Percentiles rank a stretch among this genome's conserved stretches.
Evolutionary conservation across 768 basidiomycete genomes (phyloP).

Genomic region (Phanerochaete carnosa): DNA sequence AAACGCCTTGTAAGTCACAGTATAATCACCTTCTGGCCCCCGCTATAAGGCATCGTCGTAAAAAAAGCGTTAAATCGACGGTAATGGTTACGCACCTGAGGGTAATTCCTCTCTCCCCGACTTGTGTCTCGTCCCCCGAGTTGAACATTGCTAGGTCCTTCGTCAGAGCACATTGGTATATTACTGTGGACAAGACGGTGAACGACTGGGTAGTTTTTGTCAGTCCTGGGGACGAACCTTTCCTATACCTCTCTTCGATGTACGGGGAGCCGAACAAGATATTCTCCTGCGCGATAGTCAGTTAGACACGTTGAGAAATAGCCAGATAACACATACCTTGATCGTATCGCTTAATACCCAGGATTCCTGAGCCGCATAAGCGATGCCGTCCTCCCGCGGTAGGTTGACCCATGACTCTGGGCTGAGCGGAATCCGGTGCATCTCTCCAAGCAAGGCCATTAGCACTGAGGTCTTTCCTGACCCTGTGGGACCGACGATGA

Average conservation of each 20-base stretch:
- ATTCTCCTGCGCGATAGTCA: neutral
- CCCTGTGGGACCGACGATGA: slow-evolving; percentile 57
- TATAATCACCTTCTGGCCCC: slow-evolving; percentile 28
- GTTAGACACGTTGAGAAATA: neutral
- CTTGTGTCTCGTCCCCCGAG: slow-evolving; percentile 31
- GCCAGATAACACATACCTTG: slow-evolving; percentile 16
- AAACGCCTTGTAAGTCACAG: slow-evolving; percentile 22
- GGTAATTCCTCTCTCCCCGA: slow-evolving; percentile 41
- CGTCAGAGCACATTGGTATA: slow-evolving; percentile 32
- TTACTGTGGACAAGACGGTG: slow-evolving; percentile 18
- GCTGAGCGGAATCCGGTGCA: neutral
- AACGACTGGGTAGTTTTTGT: neutral
- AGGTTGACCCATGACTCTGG: slow-evolving; percentile 37
- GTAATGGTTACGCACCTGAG: slow-evolving; percentile 18
- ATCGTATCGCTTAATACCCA: slow-evolving; percentile 48
- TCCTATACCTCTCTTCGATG: neutral
- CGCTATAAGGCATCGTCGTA: slow-evolving; percentile 3
- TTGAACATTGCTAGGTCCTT: slow-evolving; percentile 28
- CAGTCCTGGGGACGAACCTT: neutral
- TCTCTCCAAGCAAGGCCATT: slow-evolving; percentile 52
- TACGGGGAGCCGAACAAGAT: neutral
- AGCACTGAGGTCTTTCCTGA: slow-evolving; percentile 61
- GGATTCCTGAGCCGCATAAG: slow-evolving; percentile 45
- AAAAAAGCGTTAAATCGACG: neutral
- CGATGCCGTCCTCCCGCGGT: slow-evolving; percentile 41